Evolutionary conservation across 805 yeast genomes (phyloP).

Genomic region (Saitoella complicata): DNA sequence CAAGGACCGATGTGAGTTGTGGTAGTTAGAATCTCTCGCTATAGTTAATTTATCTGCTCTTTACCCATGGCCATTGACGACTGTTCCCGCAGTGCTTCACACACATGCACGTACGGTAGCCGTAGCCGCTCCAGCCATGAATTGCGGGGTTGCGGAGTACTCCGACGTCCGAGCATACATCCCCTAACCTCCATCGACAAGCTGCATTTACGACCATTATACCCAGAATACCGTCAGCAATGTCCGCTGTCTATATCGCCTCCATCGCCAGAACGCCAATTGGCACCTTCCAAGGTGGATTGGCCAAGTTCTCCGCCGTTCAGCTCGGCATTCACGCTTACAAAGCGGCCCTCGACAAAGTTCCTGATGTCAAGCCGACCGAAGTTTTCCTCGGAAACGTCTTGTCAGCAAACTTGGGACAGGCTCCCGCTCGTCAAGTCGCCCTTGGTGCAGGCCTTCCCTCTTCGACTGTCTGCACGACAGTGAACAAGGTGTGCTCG

Average conservation of each 20-base stretch:
- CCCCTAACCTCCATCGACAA: no score
- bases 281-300: slow-evolving; percentile 84
- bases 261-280: slow-evolving; percentile 88
- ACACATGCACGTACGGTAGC: no score
- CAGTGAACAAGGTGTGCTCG: slow-evolving; percentile 94
- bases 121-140: no score
- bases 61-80: no score
- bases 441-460: slow-evolving; percentile 81
- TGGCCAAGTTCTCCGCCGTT: slow-evolving; percentile 56
- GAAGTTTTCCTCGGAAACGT: slow-evolving; percentile 91
- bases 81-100: no score
- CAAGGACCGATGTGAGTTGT: slow-evolving; percentile 10
- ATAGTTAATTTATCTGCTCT: no score
- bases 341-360: slow-evolving; percentile 63
- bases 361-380: slow-evolving; percentile 58
- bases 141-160: no score
- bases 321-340: slow-evolving; percentile 91
- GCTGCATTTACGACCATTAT: no score
- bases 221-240: no score
- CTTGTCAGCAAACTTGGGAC: slow-evolving; percentile 84
- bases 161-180: no score
- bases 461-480: slow-evolving; percentile 65
- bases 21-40: slow-evolving; percentile 23
- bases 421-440: slow-evolving; percentile 96
- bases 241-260: slow-evolving; percentile 58